A percentile compares a stretch with the other conserved stretches of the same genome.
Conservation (phyloP, 169 alveolate species). For the Perkinsus chesapeaki region DNA sequence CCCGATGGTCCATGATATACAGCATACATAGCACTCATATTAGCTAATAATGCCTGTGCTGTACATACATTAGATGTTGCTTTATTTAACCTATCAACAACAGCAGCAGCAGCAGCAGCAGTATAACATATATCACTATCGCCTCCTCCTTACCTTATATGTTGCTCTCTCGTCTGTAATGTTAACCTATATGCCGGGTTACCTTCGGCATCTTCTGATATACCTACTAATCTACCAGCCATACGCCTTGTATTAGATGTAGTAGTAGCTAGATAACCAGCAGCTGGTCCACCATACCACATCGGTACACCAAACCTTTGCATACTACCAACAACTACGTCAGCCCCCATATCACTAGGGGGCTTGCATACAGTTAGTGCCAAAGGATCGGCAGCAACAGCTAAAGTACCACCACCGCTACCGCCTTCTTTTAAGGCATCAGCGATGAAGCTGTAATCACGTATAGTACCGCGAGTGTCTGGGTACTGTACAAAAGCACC, state of each 20-base stretch:
- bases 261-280: constrained; percentile 67
- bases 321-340: constrained; percentile 61
- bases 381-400: constrained; percentile 60
- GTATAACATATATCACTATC: too few relatives aligned
- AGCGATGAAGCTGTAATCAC: constrained; percentile 48
- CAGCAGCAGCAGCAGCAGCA: too few relatives aligned
- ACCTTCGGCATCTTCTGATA: constrained; percentile 60
- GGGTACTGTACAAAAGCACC: constrained; percentile 67
- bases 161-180: constrained; percentile 78
- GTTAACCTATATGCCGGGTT: constrained; percentile 68
- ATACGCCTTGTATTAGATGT: constrained; percentile 55
- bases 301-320: constrained; percentile 78
- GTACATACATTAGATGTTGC: constrained; percentile 80
- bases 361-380: constrained; percentile 44
- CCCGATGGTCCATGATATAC: constrained; percentile 68
- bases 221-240: constrained; percentile 80
- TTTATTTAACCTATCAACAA: constrained; percentile 26
- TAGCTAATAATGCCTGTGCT: constrained; percentile 76
- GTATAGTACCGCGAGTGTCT: constrained; percentile 55
- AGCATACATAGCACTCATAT: constrained; percentile 66
- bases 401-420: constrained; percentile 31
- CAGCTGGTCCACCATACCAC: constrained; percentile 82
- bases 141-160: constrained; percentile 49
- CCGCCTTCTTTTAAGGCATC: constrained; percentile 19
- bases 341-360: constrained; percentile 68